Percentiles rank a stretch among this genome's conserved stretches.
Conservation (phyloP, 768 basidiomycete genomes). For the Rhodotorula kratochvilovae region DNA sequence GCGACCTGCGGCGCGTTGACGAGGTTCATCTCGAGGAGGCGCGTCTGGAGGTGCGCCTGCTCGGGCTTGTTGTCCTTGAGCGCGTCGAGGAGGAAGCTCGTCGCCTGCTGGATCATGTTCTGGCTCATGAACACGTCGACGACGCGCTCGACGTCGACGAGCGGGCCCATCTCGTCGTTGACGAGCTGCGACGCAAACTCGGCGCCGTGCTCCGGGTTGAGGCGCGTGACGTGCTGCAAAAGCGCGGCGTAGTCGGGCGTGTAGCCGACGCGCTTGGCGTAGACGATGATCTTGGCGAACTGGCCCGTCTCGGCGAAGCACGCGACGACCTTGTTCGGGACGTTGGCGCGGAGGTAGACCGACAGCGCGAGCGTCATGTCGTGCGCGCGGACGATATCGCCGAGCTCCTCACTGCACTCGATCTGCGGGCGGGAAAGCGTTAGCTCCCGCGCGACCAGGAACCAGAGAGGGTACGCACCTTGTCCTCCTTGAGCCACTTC, state of each 20-base stretch:
- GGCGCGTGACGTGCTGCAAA: constrained; percentile 91
- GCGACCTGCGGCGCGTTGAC: constrained; percentile 97
- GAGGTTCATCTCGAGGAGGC: constrained; percentile 95
- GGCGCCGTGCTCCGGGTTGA: constrained; percentile 93
- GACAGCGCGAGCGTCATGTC: constrained; percentile 97
- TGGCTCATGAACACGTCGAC: constrained; percentile 99
- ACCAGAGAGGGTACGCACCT: constrained; percentile 65
- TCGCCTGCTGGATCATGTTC: constrained; percentile 99
- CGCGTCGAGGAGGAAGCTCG: constrained; percentile 93
- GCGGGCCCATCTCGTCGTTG: constrained; percentile 85
- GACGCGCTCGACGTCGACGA: constrained; percentile 90
- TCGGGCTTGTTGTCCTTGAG: constrained; percentile 98
- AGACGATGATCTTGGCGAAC: constrained; percentile 94
- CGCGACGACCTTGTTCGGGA: constrained; percentile 91
- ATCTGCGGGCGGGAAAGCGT: too few species aligned
- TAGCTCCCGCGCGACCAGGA: too few species aligned
- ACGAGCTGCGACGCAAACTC: constrained; percentile 94
- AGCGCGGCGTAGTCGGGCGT: constrained; percentile 86
- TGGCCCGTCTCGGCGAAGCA: constrained; percentile 99
- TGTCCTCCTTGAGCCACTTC: constrained; percentile 99
- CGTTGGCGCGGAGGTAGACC: constrained; percentile 93
- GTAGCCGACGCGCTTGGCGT: constrained; percentile 94
- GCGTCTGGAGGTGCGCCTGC: constrained; percentile 90
- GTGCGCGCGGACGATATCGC: constrained; percentile 87
- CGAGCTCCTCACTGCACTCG: constrained; percentile 96